Conservation (phyloP, 1,284 basidiomycete species). For the Apiotrichum laibachii region DNA sequence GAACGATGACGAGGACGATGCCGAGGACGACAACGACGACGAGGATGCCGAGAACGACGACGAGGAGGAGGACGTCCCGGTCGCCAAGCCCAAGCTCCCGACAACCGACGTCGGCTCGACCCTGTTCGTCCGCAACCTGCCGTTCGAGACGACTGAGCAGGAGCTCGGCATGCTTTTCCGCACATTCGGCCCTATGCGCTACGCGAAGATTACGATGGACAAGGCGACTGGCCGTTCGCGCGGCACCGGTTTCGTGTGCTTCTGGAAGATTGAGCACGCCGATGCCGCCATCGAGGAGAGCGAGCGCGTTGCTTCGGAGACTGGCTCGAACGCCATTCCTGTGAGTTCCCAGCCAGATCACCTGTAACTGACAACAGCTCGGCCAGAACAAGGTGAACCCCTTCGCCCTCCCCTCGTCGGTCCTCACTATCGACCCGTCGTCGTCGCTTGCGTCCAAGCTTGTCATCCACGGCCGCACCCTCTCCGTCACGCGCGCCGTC, state of each 20-base stretch:
- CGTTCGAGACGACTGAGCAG: slow-evolving; percentile 87
- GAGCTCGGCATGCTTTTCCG: slow-evolving; percentile 84
- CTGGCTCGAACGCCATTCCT: slow-evolving; percentile 48
- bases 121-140: slow-evolving; percentile 90
- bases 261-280: slow-evolving; percentile 91
- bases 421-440: slow-evolving; percentile 93
- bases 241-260: slow-evolving; percentile 95
- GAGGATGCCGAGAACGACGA: slow-evolving; percentile 45
- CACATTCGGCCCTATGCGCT: slow-evolving; percentile 85
- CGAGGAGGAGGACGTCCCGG: slow-evolving; percentile 58
- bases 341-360: slow-evolving; percentile 26
- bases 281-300: slow-evolving; percentile 81
- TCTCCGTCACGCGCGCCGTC: slow-evolving; percentile 87
- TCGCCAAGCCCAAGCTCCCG: slow-evolving; percentile 69
- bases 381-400: slow-evolving; percentile 66
- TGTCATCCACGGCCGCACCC: slow-evolving; percentile 86
- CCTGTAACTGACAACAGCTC: slow-evolving; percentile 27
- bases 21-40: slow-evolving; percentile 53
- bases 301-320: slow-evolving; percentile 65
- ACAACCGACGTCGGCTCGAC: slow-evolving; percentile 82
- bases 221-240: slow-evolving; percentile 76
- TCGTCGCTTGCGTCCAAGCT: slow-evolving; percentile 76
- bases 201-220: slow-evolving; percentile 90
- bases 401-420: slow-evolving; percentile 78
- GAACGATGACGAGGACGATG: slow-evolving; percentile 50